Evolutionary conservation across 2,329 filamentous ascomycete species (phyloP).

Genomic region (Daldinia sp.): DNA sequence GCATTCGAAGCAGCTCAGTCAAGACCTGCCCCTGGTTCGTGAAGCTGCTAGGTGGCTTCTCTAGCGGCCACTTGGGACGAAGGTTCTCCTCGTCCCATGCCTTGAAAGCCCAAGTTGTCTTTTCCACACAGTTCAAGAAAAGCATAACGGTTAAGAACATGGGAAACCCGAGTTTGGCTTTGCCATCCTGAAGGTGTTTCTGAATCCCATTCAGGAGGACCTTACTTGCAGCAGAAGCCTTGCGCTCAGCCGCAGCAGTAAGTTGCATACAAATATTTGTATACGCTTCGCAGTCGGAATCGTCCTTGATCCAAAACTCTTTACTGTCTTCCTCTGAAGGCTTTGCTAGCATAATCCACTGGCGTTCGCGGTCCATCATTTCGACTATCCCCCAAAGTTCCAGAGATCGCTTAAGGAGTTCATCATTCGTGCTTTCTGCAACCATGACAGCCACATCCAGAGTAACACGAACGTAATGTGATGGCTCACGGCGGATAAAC

Average conservation of each 20-base stretch:
- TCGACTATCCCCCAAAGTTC: conserved; percentile 73
- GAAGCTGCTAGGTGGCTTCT: conserved; percentile 64
- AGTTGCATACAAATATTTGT: conserved; percentile 70
- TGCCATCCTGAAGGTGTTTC: conserved; percentile 67
- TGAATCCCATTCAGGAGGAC: conserved; percentile 67
- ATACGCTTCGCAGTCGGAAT: conserved; percentile 64
- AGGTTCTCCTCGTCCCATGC: conserved; percentile 71
- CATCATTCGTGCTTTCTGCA: conserved; percentile 60
- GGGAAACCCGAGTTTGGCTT: conserved; percentile 65
- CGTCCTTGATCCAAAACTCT: conserved; percentile 59
- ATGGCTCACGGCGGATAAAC: conserved; percentile 67
- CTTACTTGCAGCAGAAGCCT: conserved; percentile 67
- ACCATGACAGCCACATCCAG: conserved; percentile 59
- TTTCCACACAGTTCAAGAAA: conserved; percentile 71
- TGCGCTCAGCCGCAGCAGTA: conserved; percentile 70
- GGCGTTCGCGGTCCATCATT: conserved; percentile 69
- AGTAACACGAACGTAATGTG: conserved; percentile 66
- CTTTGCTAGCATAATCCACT: conserved; percentile 65
- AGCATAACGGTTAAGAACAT: conserved; percentile 70
- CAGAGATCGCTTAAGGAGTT: conserved; percentile 64
- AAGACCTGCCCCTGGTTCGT: conserved; percentile 67
- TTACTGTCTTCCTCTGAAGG: conserved; percentile 53
- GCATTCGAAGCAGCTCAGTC: conserved; percentile 67
- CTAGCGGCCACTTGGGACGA: conserved; percentile 67
- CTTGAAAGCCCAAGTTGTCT: conserved; percentile 74